Evolutionary conservation across 208 protist species (phyloP).

Genomic region (Leishmania amazonensis): DNA sequence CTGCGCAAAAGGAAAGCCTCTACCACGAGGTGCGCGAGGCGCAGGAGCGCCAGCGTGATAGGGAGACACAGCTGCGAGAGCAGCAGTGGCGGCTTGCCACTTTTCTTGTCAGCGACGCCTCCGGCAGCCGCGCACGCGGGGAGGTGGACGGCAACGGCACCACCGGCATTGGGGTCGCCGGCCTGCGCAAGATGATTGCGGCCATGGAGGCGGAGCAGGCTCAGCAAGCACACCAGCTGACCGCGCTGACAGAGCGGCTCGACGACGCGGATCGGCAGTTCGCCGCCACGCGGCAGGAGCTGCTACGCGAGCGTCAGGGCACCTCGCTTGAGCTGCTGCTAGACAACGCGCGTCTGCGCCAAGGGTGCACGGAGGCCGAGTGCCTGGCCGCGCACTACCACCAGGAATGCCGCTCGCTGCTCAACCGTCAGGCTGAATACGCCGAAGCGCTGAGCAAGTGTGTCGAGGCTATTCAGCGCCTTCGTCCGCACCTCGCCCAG

Average conservation of each 20-base stretch:
- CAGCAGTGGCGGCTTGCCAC: constrained; percentile 73
- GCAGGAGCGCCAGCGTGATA: constrained; percentile 57
- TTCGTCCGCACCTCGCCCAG: constrained; percentile 34
- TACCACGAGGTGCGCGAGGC: constrained; percentile 76
- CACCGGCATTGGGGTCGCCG: constrained; percentile 66
- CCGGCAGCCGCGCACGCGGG: constrained; percentile 27
- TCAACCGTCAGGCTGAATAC: constrained; percentile 69
- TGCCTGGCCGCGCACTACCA: constrained; percentile 83
- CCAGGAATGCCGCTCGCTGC: constrained; percentile 59
- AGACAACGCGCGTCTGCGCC: constrained; percentile 68
- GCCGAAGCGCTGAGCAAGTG: constrained; percentile 60
- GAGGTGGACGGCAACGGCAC: constrained; percentile 9
- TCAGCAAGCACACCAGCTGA: constrained; percentile 39
- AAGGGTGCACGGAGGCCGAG: constrained; percentile 84
- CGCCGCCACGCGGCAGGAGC: constrained; percentile 39
- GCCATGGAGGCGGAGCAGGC: constrained; percentile 44
- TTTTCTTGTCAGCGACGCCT: constrained; percentile 57
- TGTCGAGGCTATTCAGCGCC: constrained; percentile 42
- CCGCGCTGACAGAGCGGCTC: constrained; percentile 39
- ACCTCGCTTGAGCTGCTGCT: constrained; percentile 70
- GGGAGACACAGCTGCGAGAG: constrained; percentile 66
- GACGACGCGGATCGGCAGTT: constrained; percentile 61
- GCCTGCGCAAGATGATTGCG: constrained; percentile 60
- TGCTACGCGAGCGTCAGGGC: constrained; percentile 64
- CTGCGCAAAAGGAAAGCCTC: constrained; percentile 63